phyloP scores from a whole-genome alignment of 2,329 filamentous ascomycete genomes.

The Ustulina deusta region DNA sequence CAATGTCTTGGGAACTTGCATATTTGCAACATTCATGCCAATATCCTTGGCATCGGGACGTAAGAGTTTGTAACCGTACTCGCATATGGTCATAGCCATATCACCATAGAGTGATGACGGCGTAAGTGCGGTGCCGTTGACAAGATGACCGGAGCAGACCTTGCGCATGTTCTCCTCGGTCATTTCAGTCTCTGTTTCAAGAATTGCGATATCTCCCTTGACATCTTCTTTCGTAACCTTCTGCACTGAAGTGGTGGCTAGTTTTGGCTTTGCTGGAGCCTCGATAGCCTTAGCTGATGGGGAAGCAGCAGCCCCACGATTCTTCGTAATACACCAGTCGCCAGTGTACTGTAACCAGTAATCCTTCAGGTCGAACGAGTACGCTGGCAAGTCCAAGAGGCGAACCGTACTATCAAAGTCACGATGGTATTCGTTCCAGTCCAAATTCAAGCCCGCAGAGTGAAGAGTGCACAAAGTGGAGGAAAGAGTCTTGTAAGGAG shows the following conservation, averaged over 20 bases:
- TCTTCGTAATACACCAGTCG: constrained; percentile 74
- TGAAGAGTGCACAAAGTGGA: constrained; percentile 68
- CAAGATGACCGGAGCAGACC: constrained; percentile 73
- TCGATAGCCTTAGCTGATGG: constrained; percentile 48
- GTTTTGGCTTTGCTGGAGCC: constrained; percentile 60
- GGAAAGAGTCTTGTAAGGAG: constrained; percentile 73
- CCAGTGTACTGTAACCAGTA: constrained; percentile 76
- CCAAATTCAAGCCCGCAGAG: constrained; percentile 67
- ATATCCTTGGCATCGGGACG: constrained; percentile 67
- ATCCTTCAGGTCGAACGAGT: constrained; percentile 76
- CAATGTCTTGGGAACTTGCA: constrained; percentile 78
- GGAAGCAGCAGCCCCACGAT: constrained; percentile 66
- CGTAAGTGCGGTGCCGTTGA: constrained; percentile 75
- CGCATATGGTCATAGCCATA: constrained; percentile 68
- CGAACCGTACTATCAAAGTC: constrained; percentile 69
- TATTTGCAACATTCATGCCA: constrained; percentile 72
- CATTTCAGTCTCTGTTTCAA: constrained; percentile 75
- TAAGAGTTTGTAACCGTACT: constrained; percentile 75
- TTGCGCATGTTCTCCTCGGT: constrained; percentile 71
- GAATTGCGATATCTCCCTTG: constrained; percentile 67
- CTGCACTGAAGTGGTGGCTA: constrained; percentile 75
- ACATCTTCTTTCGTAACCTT: constrained; percentile 72
- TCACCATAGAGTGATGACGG: constrained; percentile 68
- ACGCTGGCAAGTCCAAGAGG: constrained; percentile 74
- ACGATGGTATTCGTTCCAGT: constrained; percentile 76